These are phyloP conservation scores for Cornus suecica DNA, from an alignment of 148 eudicot species.

Conservation along the genomic window DNA sequence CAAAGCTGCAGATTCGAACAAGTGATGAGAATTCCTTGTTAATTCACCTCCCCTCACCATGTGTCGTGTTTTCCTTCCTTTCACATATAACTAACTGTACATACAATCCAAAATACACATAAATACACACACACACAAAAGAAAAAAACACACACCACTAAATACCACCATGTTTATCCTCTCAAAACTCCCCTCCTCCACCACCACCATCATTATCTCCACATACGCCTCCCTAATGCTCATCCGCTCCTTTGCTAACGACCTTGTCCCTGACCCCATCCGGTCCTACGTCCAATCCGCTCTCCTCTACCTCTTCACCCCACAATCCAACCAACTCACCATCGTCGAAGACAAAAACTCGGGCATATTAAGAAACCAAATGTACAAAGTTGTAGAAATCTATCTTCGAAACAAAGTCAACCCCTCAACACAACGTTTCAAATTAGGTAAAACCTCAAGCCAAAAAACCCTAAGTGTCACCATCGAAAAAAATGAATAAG, in stretches of 20 bases:
- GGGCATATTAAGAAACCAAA: slow-evolving; percentile 40
- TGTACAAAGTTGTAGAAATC: slow-evolving; percentile 43
- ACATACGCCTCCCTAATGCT: slow-evolving; percentile 63
- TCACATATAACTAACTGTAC: too few species aligned
- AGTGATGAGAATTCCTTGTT: too few species aligned
- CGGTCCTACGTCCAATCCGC: slow-evolving; percentile 27
- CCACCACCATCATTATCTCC: slow-evolving; percentile 35
- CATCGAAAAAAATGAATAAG: slow-evolving; percentile 36
- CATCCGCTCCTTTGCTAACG: slow-evolving; percentile 41
- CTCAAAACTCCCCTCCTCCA: too few species aligned
- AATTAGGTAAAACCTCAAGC: slow-evolving; percentile 35
- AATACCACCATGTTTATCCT: too few species aligned
- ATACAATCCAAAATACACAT: too few species aligned
- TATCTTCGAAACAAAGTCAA: slow-evolving; percentile 44
- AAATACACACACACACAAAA: too few species aligned
- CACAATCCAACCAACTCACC: slow-evolving; percentile 15
- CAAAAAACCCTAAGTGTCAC: slow-evolving; percentile 31
- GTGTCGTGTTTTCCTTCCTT: too few species aligned
- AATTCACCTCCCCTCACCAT: too few species aligned
- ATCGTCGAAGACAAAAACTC: slow-evolving; percentile 42
- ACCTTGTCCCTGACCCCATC: slow-evolving; percentile 33
- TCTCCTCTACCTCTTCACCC: slow-evolving; percentile 22
- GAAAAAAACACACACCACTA: too few species aligned
- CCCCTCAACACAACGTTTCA: slow-evolving; percentile 35
- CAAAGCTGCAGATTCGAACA: too few species aligned